Base-by-base conservation (phyloP, 1,139 yeast species). In the Sugiyamaella xylanicola region DNA sequence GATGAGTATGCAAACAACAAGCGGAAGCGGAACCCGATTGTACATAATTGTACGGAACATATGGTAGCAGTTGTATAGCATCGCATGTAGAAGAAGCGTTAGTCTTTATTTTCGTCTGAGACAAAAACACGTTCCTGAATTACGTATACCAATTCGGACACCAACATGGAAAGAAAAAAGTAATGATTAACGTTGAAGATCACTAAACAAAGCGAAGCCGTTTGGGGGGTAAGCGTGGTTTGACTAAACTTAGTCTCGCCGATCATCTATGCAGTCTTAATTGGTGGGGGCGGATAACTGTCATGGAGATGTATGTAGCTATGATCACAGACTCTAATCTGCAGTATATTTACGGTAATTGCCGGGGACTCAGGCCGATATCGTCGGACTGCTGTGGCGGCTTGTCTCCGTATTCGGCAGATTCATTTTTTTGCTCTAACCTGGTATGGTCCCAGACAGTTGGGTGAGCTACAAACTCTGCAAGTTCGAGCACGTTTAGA, bases 51-150 rank as follows among this genome's bases (percentile, higher is more conserved):
- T n/a, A 32, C 15, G 13, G 37, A 32, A 32, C 8, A 8, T 7
- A 32, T 4, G 37, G 13, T 15, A 9, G 29, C 29, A 5, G 29
- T 9, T 25, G 29, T 25, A 9, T 9, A 9, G 29, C 29, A 25
- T 25, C 29, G 29, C 29, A 25, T 25, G 29, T 25, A 5, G n/a
- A n/a, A n/a, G n/a, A n/a, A n/a, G n/a, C 29, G 9, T 25, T 9
- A 9, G 5, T 25, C 29, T 25, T 25, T 5, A 5, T 5, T 9
- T 25, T 9, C 4, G 8, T 32, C 37, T 32, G 37, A 32, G 37
- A 19, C 16, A 40, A 40, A 20, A 40, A 13, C 44, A 40, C 44
- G 44, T 40, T 40, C 44, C 25, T 40, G 44, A 40, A 20, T 20
- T 20, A 20, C 29, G 17, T 4, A n/a, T 20, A 40, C 27, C 8